Base-by-base conservation (phyloP, 2,329 filamentous ascomycete species). In the Myrmaecium sp. region DNA sequence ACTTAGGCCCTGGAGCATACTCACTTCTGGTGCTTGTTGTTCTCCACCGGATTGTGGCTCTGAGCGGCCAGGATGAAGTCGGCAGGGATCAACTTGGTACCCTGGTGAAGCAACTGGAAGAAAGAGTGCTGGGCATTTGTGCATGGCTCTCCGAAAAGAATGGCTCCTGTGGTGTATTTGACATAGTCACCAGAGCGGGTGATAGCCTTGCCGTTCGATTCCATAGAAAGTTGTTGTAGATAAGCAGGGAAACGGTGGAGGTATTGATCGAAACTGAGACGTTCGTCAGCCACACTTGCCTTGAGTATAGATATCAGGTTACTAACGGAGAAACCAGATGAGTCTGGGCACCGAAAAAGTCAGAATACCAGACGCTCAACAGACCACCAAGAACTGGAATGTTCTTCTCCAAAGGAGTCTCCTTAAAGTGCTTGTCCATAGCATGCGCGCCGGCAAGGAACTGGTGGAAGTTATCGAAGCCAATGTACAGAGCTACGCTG, bases 121-220 rank as follows among this genome's bases (percentile, higher is more conserved):
- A 98, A 98, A 34, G 89, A 95, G 70, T 98, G 89, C 64, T 98
- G 89, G 23, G 89, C 89, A 52, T 98, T 98, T 54, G 89, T 98
- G 58, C 83, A 91, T 28, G 89, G 89, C 66, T 98, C 89, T 49
- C 89, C 89, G 51, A 98, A 98, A 36, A 98, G 64, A 50, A 98
- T 86, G 29, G 89, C 72, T 25, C 89, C 86, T 19, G 89, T 98
- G 31, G 84, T 94, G 65, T 98, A 98, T 62, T 93, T 93, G 49
- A 92, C 84, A 33, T 91, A 76, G 37, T 75, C 70, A 19, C 83
- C 75, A 31, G 71, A 76, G 46, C 89, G 81, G 35, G 86, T 92
- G 48, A 95, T 83, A 34, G 79, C 81, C 68, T 98, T 98, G 51
- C 89, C 89, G 57, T 98, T 98, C 34, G 86, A 95, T 66, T 98